Evolutionary conservation across 2,329 filamentous ascomycete species (phyloP).

Genomic region (Fusarium scirpi): DNA sequence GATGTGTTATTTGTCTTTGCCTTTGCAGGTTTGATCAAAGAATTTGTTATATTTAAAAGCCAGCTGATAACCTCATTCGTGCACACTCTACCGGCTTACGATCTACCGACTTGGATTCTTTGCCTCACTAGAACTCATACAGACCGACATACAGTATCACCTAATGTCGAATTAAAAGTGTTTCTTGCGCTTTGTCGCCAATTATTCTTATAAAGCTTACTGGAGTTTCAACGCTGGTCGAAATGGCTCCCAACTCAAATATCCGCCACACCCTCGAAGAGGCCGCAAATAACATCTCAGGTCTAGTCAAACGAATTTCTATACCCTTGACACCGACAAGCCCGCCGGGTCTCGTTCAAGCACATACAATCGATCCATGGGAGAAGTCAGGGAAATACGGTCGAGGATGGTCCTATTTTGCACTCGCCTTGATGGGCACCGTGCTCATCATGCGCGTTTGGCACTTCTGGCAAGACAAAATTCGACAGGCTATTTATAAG

Average conservation of each 20-base stretch:
- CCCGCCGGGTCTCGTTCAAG: slow-evolving; percentile 71
- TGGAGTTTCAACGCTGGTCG: slow-evolving; percentile 47
- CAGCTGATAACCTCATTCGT: slow-evolving; percentile 17
- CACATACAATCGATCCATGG: slow-evolving; percentile 81
- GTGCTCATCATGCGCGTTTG: slow-evolving; percentile 80
- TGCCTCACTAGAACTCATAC: background rate
- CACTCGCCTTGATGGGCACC: slow-evolving; percentile 75
- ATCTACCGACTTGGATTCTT: background rate
- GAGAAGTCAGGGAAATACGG: slow-evolving; percentile 85
- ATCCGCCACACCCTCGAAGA: slow-evolving; percentile 51
- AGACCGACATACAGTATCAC: slow-evolving; percentile 23
- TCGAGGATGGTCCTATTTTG: slow-evolving; percentile 89
- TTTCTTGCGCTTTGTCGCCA: slow-evolving; percentile 46
- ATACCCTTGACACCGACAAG: slow-evolving; percentile 71
- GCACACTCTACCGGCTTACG: slow-evolving; percentile 6
- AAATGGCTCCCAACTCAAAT: slow-evolving; percentile 57
- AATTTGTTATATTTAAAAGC: slow-evolving; percentile 45
- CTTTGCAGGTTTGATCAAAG: slow-evolving; percentile 26
- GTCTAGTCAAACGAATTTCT: slow-evolving; percentile 66
- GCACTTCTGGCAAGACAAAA: slow-evolving; percentile 93
- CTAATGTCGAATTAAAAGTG: slow-evolving; percentile 46
- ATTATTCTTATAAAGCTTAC: slow-evolving; percentile 18
- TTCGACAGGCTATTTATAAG: slow-evolving; percentile 89
- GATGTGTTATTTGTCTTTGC: slow-evolving; percentile 16
- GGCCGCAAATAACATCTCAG: slow-evolving; percentile 51